These are phyloP conservation scores for Arabidopsis thaliana DNA, from an alignment of 345 rosid species.

Conservation along the genomic window DNA sequence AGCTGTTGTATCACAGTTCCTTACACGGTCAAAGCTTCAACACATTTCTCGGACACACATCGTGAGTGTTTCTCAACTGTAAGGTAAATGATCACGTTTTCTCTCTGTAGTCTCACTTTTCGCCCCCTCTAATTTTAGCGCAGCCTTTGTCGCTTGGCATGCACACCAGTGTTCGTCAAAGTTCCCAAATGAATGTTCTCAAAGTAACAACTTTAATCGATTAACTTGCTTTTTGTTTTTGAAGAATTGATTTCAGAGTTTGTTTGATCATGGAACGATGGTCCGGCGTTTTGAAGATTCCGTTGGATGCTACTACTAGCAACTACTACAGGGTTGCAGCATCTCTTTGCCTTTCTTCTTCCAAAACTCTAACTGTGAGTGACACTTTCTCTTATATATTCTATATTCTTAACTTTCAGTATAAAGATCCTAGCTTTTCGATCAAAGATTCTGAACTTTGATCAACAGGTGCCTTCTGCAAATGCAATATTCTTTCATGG, in stretches of 20 bases:
- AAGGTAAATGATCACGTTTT: constrained; percentile 2
- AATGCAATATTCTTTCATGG: constrained; percentile 79
- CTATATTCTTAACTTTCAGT: background rate
- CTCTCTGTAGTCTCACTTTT: background rate
- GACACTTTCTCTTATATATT: background rate
- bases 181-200: background rate
- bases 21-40: constrained; percentile 79
- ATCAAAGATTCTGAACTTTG: constrained; percentile 3
- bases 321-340: constrained; percentile 64
- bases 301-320: constrained; percentile 37
- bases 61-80: constrained; percentile 54
- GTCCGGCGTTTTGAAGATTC: constrained; percentile 68
- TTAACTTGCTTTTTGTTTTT: background rate
- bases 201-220: constrained; percentile 3
- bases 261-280: constrained; percentile 62
- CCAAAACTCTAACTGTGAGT: constrained; percentile 49
- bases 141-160: background rate
- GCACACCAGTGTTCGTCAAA: constrained; percentile 40
- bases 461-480: constrained; percentile 62
- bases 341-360: constrained; percentile 63
- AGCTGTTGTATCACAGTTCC: constrained; percentile 80
- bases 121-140: background rate
- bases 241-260: constrained; percentile 1
- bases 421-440: background rate
- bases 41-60: constrained; percentile 76